Base-by-base conservation (phyloP, 768 basidiomycete species). In the Russula foetens region DNA sequence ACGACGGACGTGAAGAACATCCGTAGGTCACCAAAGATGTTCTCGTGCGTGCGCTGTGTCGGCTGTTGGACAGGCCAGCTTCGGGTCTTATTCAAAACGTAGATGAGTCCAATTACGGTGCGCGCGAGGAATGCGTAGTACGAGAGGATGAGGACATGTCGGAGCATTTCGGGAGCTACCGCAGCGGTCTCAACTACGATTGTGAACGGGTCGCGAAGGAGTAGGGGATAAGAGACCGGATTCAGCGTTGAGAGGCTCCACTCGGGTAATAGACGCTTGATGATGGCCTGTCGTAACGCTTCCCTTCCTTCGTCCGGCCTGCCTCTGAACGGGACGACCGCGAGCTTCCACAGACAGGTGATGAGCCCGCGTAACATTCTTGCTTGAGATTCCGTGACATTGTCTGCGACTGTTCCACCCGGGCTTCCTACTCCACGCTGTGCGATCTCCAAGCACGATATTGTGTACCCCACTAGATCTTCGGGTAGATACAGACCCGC, bases 1-100 rank as follows among this genome's bases (percentile, higher is more conserved):
- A 92, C 89, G 49, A 92, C 88, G 1, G 88, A 92, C 80, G 90
- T 89, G 76, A 91, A 91, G 71, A 93, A 92, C 81, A 90, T 88
- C 17, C 87, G 82, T 19, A 94, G 80, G 63, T 90, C 87, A 7
- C 90, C 88, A 69, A 98, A 96, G 23, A 94, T 74, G 41, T 84
- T 80, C 62, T 85, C 79, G 62, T 92, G 84, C 15, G 76, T 72
- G 2, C 85, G 80, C 53, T 75, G 81, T 7, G 76, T 73, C 14
- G 77, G 78, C 44, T 66, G 81, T 67, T 77, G 60, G 19, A 67
- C 62, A 8, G 67, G 65, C 49, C 64, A 77, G 54, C 78, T 82
- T 45, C 88, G 75, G 1, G 82, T 82, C 71, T 88, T 88, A 78
- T 84, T 89, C 60, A 92, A 76, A 26, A 90, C 77, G 63, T 88